Evolutionary conservation across 1,139 yeast species (phyloP).

Genomic region (Saccharomyces hybrid): DNA sequence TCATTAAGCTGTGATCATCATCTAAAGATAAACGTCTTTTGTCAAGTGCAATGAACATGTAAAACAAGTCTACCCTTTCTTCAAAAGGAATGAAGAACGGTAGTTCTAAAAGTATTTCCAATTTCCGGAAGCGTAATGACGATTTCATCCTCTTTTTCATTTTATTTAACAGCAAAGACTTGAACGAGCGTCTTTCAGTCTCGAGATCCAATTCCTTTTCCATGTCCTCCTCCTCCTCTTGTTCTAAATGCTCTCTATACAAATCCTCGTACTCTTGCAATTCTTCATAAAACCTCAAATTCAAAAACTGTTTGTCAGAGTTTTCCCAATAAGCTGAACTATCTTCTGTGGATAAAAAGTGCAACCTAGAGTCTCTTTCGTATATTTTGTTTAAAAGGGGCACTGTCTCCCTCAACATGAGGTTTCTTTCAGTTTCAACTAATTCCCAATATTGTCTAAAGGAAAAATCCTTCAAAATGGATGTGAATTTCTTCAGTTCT

Average conservation of each 20-base stretch:
- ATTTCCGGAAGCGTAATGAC: constrained; percentile 24
- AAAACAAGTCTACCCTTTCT: constrained; percentile 66
- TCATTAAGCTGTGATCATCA: constrained; percentile 15
- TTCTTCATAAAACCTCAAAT: constrained; percentile 19
- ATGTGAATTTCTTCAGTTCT: constrained; percentile 41
- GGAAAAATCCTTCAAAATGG: constrained; percentile 48
- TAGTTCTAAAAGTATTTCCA: constrained; percentile 50
- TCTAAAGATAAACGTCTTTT: constrained; percentile 29
- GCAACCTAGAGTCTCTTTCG: constrained; percentile 57
- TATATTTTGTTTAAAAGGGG: constrained; percentile 61
- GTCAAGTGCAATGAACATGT: constrained; percentile 52
- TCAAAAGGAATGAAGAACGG: constrained; percentile 80
- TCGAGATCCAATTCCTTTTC: constrained; percentile 12
- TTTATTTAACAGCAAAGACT: constrained; percentile 10
- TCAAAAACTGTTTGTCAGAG: constrained; percentile 14
- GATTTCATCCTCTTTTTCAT: constrained; percentile 7
- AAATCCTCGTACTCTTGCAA: constrained; percentile 23
- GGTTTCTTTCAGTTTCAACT: constrained; percentile 11
- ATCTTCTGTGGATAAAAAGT: constrained; percentile 35
- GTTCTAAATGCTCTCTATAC: constrained; percentile 21
- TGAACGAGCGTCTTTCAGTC: not conserved
- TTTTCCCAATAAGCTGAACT: constrained; percentile 50
- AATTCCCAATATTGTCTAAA: constrained; percentile 46
- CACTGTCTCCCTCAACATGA: constrained; percentile 38
- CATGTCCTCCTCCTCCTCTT: constrained; percentile 8